Evolutionary conservation across 768 basidiomycete species (phyloP), one percentile per base, ranked within the genome.

Genomic region (Boletus sensibilis): DNA sequence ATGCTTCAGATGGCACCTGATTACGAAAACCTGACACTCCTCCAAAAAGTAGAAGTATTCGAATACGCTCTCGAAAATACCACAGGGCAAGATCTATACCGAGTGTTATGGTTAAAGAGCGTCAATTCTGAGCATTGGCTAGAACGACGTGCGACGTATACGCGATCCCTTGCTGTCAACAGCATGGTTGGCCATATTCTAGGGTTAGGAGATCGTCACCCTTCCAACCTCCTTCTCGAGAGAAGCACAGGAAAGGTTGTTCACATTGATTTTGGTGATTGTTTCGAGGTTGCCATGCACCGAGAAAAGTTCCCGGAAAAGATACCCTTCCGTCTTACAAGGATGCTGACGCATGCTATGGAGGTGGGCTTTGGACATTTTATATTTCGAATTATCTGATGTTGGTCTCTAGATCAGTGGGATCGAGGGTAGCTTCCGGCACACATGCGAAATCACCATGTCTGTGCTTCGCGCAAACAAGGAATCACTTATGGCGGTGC

Each of bases 321-420:
- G 72, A 93, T 99, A 51, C 97, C 97, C 0, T 99, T 99, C 87
- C 85, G 97, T 38, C 79, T 99, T 59, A 99, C 97, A 11, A 81
- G 97, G 63, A 99, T 99, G 97, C 82, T 99, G 50, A 96, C 94
- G 12, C 92, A 97, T 69, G 97, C 97, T 13, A 99, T 99, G 97
- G 97, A 99, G 83, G 94, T 92, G 62, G 62, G 81, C 6, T 40
- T 16, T 29, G 5, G 13, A 13, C 25, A 5, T 46, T 39, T 38
- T 20, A 5, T 29, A 23, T 34, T 31, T 33, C n/a, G 23, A 46
- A 21, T 40, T 7, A 23, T 56, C 56, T 61, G n/a, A 63, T 7
- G 27, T n/a, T 42, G 33, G 56, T n/a, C 25, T 51, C 42, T 64
- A 94, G 92, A 94, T 96, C 63, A 96, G 94, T 73, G 96, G 97